Conservation (phyloP, 2,329 filamentous ascomycete genomes). For the Helotiales sp. region DNA sequence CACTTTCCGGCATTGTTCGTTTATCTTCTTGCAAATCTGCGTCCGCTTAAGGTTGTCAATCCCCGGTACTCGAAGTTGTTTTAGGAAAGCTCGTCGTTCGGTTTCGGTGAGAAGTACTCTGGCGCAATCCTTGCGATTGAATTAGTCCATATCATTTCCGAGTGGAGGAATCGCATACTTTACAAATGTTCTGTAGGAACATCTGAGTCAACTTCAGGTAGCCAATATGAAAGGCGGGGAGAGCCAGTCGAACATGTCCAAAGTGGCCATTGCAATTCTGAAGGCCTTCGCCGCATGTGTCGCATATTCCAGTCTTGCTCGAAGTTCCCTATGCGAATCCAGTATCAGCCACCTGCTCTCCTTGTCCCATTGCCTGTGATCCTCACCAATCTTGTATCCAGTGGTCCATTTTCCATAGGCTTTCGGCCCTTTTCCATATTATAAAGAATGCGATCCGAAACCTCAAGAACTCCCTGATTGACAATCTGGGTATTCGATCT, state of each 20-base stretch:
- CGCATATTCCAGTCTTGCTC: conserved; percentile 77
- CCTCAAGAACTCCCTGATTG: conserved; percentile 91
- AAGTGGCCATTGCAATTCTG: conserved; percentile 94
- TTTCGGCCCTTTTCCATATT: conserved; percentile 81
- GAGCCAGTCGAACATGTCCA: conserved; percentile 85
- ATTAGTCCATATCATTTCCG: conserved; percentile 25
- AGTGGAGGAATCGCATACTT: conserved; percentile 50
- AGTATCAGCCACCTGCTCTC: conserved; percentile 17
- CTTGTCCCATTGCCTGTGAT: conserved; percentile 17
- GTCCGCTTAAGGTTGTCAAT: conserved; percentile 86
- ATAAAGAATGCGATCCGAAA: conserved; percentile 93
- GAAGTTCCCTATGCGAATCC: conserved; percentile 69
- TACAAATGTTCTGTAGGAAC: conserved; percentile 95
- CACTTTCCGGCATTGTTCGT: conserved; percentile 86
- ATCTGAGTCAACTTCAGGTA: conserved; percentile 93
- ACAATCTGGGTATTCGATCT: conserved; percentile 93
- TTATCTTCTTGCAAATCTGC: conserved; percentile 85
- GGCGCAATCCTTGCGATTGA: conserved; percentile 68
- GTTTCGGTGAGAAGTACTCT: conserved; percentile 80
- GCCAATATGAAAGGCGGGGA: conserved; percentile 94
- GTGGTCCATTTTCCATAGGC: conserved; percentile 80
- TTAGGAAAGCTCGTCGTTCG: conserved; percentile 78
- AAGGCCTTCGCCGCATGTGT: conserved; percentile 81
- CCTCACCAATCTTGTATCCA: conserved; percentile 77
- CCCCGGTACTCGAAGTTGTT: conserved; percentile 76